Conservation (phyloP, 1,284 basidiomycete genomes). For the Heterobasidion occidentale region DNA sequence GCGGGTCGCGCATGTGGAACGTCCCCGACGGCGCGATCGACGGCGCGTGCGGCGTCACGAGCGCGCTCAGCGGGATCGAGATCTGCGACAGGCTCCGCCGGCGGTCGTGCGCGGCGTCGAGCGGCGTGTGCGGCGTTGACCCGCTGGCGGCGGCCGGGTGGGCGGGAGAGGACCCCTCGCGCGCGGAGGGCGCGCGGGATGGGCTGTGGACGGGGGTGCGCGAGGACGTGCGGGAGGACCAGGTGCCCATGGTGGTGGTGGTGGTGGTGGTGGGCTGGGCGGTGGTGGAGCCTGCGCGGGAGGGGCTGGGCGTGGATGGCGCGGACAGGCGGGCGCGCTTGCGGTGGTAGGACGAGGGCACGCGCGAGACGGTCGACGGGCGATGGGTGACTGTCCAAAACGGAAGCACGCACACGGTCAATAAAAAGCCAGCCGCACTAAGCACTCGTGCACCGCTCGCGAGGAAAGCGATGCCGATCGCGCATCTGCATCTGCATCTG, state of each 20-base stretch:
- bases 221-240: constrained; percentile 43
- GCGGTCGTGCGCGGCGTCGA: constrained; percentile 25
- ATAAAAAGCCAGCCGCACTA: neutral
- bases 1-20: constrained; percentile 75
- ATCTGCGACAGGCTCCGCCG: constrained; percentile 42
- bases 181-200: constrained; percentile 22
- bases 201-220: constrained; percentile 22
- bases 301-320: constrained; percentile 23
- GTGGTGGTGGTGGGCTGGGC: constrained; percentile 15
- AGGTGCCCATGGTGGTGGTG: constrained; percentile 39
- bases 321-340: constrained; percentile 59
- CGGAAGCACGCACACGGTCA: neutral
- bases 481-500: too few species aligned
- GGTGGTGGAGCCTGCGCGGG: constrained; percentile 17
- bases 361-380: constrained; percentile 14
- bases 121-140: constrained; percentile 8
- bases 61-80: constrained; percentile 71
- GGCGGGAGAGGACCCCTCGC: constrained; percentile 26
- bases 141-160: constrained; percentile 5
- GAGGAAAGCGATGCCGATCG: too few species aligned
- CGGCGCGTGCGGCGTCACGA: constrained; percentile 69
- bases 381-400: neutral
- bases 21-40: constrained; percentile 46
- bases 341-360: constrained; percentile 59
- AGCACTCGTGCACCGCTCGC: too few species aligned